These are phyloP conservation scores for Umbelopsis isabellina DNA, from an alignment of 192 early-diverging fungal genomes.

Conservation along the genomic window DNA sequence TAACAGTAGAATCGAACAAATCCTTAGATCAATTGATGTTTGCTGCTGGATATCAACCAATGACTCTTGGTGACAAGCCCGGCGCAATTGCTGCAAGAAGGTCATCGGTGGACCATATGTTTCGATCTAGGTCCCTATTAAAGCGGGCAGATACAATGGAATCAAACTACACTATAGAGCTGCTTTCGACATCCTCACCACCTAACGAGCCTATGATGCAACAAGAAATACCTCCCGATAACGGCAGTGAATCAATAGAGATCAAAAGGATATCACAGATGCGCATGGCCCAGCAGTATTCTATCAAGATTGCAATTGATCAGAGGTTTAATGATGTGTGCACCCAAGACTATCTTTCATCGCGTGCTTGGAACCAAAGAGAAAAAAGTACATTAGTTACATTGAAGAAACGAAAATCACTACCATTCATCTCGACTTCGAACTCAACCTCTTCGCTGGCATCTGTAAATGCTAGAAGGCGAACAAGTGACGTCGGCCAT, in stretches of 20 bases:
- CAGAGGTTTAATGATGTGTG: conserved; percentile 38
- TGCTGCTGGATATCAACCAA: conserved; percentile 4
- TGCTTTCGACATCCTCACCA: neutral
- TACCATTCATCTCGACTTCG: neutral
- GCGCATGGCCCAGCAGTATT: conserved; percentile 26
- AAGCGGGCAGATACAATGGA: neutral
- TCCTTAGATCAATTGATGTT: neutral
- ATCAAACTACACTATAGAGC: conserved; percentile 14
- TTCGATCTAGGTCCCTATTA: conserved; percentile 7
- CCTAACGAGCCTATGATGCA: neutral
- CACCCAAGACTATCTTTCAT: conserved; percentile 38
- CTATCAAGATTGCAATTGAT: conserved; percentile 27
- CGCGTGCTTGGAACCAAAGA: conserved; percentile 32
- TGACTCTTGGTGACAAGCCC: neutral
- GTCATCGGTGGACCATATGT: conserved; percentile 9
- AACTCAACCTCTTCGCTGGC: neutral
- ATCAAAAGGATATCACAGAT: conserved; percentile 12
- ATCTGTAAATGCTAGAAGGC: neutral
- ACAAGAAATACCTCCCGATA: neutral
- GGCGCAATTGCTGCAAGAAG: neutral
- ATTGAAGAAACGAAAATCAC: conserved; percentile 2
- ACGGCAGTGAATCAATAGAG: neutral
- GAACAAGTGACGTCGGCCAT: conserved; percentile 14
- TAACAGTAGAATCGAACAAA: conserved; percentile 1
- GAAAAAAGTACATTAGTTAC: conserved; percentile 13